Evolutionary conservation across 768 basidiomycete genomes (phyloP).

Genomic region (Auricularia auricula-judae): DNA sequence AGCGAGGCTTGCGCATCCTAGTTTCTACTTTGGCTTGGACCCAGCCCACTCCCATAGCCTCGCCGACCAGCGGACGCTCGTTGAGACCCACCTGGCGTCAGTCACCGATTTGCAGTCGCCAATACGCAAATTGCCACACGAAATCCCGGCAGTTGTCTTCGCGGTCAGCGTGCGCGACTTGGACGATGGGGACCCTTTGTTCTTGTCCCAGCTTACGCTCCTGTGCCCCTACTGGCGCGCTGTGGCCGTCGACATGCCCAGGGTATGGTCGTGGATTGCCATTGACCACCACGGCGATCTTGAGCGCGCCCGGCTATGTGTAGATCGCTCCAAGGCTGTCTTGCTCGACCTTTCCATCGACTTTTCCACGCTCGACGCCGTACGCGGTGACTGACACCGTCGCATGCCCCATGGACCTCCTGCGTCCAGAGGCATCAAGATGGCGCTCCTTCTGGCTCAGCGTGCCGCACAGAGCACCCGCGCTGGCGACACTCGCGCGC

Average conservation of each 20-base stretch:
- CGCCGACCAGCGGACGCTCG: slow-evolving; percentile 49
- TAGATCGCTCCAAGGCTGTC: slow-evolving; percentile 65
- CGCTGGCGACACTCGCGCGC: slow-evolving; percentile 58
- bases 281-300: slow-evolving; percentile 64
- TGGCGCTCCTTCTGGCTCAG: slow-evolving; percentile 61
- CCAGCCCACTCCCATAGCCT: slow-evolving; percentile 22
- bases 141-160: slow-evolving; percentile 69
- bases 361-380: slow-evolving; percentile 40
- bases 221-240: slow-evolving; percentile 77
- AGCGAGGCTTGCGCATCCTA: too few relatives aligned
- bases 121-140: slow-evolving; percentile 69
- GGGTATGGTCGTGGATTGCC: slow-evolving; percentile 66
- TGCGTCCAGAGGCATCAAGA: slow-evolving; percentile 67
- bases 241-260: slow-evolving; percentile 58
- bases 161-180: slow-evolving; percentile 45
- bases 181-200: slow-evolving; percentile 58
- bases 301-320: slow-evolving; percentile 55
- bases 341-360: slow-evolving; percentile 67
- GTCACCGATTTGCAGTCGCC: slow-evolving; percentile 71
- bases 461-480: slow-evolving; percentile 70
- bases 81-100: slow-evolving; percentile 62
- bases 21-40: too few relatives aligned
- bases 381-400: slow-evolving; percentile 5
- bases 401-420: slow-evolving; percentile 52
- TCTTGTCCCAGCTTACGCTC: slow-evolving; percentile 69